These are phyloP conservation scores for Pestalotiopsis sp. DNA, from an alignment of 2,329 filamentous ascomycete genomes.

Conservation along the genomic window DNA sequence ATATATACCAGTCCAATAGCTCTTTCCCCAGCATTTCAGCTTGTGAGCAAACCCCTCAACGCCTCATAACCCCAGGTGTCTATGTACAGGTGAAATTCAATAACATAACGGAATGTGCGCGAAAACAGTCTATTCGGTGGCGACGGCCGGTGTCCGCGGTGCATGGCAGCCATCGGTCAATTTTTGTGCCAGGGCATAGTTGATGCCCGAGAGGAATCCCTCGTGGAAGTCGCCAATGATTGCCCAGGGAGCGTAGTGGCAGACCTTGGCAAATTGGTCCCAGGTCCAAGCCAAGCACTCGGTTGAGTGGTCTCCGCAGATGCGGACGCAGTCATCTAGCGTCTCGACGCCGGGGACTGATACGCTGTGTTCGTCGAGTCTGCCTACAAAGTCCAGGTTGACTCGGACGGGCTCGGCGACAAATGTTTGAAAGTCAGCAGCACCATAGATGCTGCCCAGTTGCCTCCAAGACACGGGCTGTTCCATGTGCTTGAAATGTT, in stretches of 20 bases:
- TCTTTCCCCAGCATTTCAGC: background rate
- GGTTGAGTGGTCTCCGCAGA: constrained; percentile 41
- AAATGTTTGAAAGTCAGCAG: constrained; percentile 41
- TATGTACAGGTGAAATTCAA: constrained; percentile 3
- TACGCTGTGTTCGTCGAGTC: constrained; percentile 45
- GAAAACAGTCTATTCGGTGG: constrained; percentile 5
- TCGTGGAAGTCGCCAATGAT: constrained; percentile 43
- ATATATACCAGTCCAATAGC: constrained; percentile 8
- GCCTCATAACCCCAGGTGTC: constrained; percentile 5
- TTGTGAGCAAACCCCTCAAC: background rate
- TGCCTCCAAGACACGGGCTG: constrained; percentile 53
- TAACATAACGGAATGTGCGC: background rate
- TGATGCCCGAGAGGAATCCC: constrained; percentile 42
- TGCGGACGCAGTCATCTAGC: constrained; percentile 44
- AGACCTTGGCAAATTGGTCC: constrained; percentile 41
- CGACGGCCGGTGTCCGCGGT: constrained; percentile 14
- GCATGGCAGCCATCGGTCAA: constrained; percentile 28
- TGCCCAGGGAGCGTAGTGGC: constrained; percentile 53
- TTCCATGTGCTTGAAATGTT: constrained; percentile 39
- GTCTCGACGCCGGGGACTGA: constrained; percentile 39
- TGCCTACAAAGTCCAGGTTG: constrained; percentile 54
- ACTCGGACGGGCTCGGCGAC: constrained; percentile 37
- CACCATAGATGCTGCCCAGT: constrained; percentile 52
- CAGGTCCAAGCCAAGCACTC: constrained; percentile 57
- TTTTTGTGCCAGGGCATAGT: constrained; percentile 32